These are phyloP conservation scores for Rosa chinensis DNA, from an alignment of 306 rosid species.

Conservation along the genomic window DNA sequence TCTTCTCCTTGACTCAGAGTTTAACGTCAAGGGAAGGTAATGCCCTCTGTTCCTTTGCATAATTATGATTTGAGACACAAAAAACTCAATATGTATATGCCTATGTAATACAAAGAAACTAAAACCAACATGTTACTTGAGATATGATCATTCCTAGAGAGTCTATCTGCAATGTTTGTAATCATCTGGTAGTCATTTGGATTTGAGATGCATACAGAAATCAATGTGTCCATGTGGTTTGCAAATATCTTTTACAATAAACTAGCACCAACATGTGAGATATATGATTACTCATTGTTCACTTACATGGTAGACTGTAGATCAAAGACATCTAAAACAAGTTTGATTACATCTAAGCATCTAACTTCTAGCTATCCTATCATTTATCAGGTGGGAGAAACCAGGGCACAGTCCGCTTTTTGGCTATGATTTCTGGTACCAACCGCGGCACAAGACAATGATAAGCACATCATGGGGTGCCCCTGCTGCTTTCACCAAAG, in stretches of 20 bases:
- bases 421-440: conserved; percentile 99
- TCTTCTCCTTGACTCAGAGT: conserved; percentile 93
- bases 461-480: conserved; percentile 99
- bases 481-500: conserved; percentile 80
- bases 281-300: background rate
- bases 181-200: background rate
- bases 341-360: background rate
- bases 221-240: background rate
- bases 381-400: conserved; percentile 79
- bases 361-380: conserved; percentile 9
- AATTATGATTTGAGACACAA: background rate
- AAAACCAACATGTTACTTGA: background rate
- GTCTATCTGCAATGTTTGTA: background rate
- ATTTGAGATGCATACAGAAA: background rate
- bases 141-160: background rate
- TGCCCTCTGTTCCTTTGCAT: background rate
- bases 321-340: background rate
- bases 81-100: background rate
- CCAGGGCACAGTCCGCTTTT: conserved; percentile 86
- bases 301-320: background rate
- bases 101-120: background rate
- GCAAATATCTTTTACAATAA: background rate
- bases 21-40: conserved; percentile 96
- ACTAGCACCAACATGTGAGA: background rate
- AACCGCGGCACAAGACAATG: conserved; percentile 87